Base-by-base conservation (phyloP, 768 basidiomycete genomes). In the Boletus reticulatus region DNA sequence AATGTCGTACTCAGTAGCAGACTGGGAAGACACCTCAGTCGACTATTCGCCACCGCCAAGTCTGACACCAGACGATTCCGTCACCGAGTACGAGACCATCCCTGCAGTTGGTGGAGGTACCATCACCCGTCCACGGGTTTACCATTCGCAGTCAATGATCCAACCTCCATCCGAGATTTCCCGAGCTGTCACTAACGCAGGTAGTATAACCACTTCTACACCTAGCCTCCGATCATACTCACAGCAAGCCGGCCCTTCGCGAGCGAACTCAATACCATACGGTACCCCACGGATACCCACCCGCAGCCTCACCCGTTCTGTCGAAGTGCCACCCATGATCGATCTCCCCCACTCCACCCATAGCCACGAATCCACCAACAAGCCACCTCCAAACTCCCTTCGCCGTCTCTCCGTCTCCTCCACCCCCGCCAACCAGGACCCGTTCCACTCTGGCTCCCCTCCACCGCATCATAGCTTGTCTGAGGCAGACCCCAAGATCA, bases 61-160 rank as follows among this genome's bases (percentile, higher is more conserved):
- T 45, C 66, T 76, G 24, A 59, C 64, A 9, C 68, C 75, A 44
- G 76, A 76, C 44, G 78, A 80, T 52, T 70, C 74, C 19, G 67
- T 80, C 39, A 72, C 78, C 12, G 90, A 92, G 65, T 94, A 88
- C 70, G 92, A 96, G 68, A 88, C 89, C 1, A 84, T 94, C 36
- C 92, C 94, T 13, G 94, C 95, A 4, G 88, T 97, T 5, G 94
- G 95, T 17, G 94, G 94, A 14, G 94, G 94, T 0, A 86, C 82
- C 1, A 83, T 97, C 61, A 88, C 88, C 11, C 84, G 92, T 14
- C 95, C 95, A 1, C 78, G 94, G 6, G 81, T 95, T 32, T 85
- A 84, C 59, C 95, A 95, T 68, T 85, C 92, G 0, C 93, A 95
- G 64, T 90, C 89, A 1, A 82, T 83, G 66, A 85, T 89, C 29